Evolutionary conservation across 1,284 basidiomycete genomes (phyloP).

Genomic region (Peniophora sp.): DNA sequence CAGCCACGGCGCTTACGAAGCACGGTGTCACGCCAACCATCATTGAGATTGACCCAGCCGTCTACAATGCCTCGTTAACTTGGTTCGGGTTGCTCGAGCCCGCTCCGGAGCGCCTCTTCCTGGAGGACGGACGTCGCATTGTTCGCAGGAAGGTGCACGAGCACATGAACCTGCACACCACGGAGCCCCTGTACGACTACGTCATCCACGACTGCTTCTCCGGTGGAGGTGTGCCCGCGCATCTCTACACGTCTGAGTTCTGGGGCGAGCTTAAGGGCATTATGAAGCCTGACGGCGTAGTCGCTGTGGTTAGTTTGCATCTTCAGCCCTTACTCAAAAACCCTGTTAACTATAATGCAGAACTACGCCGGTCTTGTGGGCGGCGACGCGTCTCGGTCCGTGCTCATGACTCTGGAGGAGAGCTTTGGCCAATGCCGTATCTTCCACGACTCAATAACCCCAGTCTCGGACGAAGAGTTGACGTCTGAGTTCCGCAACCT

Average conservation of each 20-base stretch:
- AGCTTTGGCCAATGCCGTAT: constrained; percentile 72
- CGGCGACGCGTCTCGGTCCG: constrained; percentile 56
- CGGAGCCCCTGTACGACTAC: constrained; percentile 51
- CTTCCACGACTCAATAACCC: constrained; percentile 63
- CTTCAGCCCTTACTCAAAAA: background rate
- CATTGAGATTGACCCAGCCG: constrained; percentile 82
- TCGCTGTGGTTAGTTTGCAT: constrained; percentile 64
- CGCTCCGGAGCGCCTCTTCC: constrained; percentile 46
- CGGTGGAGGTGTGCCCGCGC: constrained; percentile 76
- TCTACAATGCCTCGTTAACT: constrained; percentile 72
- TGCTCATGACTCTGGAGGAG: constrained; percentile 60
- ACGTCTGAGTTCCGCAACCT: constrained; percentile 65
- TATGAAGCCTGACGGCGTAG: constrained; percentile 64
- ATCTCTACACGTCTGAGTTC: constrained; percentile 78
- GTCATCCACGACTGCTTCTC: constrained; percentile 90
- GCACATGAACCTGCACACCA: constrained; percentile 21
- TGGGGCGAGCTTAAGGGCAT: constrained; percentile 64
- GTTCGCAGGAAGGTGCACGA: constrained; percentile 33
- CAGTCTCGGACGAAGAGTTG: constrained; percentile 34
- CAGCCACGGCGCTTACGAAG: constrained; percentile 62
- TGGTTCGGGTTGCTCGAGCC: constrained; percentile 75
- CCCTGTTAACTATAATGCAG: constrained; percentile 31
- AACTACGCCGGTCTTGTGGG: constrained; percentile 67
- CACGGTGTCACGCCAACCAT: constrained; percentile 66
- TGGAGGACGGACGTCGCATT: constrained; percentile 73